Evolutionary conservation across 805 yeast genomes (phyloP).

Genomic region (Ogataea populi-albae): DNA sequence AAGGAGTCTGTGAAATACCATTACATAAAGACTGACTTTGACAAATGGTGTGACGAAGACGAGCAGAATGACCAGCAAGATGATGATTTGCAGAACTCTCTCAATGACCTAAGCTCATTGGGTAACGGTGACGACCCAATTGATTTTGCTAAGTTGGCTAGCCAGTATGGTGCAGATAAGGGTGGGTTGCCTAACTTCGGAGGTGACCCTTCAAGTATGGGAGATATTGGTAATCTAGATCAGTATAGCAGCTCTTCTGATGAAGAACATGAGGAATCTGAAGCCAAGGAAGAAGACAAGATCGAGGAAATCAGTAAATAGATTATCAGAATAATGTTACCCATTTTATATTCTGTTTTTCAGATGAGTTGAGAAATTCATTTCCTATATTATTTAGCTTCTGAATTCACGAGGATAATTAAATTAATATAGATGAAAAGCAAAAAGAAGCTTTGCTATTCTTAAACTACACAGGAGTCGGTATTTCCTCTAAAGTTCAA

Average conservation of each 20-base stretch:
- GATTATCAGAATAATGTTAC: too few relatives aligned
- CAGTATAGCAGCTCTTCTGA: constrained; percentile 31
- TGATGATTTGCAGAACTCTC: constrained; percentile 29
- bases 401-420: too few relatives aligned
- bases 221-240: constrained; percentile 24
- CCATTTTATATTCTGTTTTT: too few relatives aligned
- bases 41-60: constrained; percentile 98
- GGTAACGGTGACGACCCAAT: constrained; percentile 23
- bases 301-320: too few relatives aligned
- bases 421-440: too few relatives aligned
- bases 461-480: too few relatives aligned
- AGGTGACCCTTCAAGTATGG: constrained; percentile 21
- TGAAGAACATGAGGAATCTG: constrained; percentile 19
- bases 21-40: constrained; percentile 90
- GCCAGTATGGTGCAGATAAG: constrained; percentile 33
- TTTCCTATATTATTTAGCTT: too few relatives aligned
- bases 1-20: constrained; percentile 79
- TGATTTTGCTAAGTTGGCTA: constrained; percentile 29
- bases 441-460: too few relatives aligned
- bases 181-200: constrained; percentile 55
- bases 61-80: constrained; percentile 79
- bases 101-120: constrained; percentile 20
- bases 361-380: too few relatives aligned
- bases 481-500: too few relatives aligned
- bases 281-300: constrained; percentile 5